These are phyloP conservation scores for Ricinus communis DNA, from an alignment of 345 rosid species.

Conservation along the genomic window DNA sequence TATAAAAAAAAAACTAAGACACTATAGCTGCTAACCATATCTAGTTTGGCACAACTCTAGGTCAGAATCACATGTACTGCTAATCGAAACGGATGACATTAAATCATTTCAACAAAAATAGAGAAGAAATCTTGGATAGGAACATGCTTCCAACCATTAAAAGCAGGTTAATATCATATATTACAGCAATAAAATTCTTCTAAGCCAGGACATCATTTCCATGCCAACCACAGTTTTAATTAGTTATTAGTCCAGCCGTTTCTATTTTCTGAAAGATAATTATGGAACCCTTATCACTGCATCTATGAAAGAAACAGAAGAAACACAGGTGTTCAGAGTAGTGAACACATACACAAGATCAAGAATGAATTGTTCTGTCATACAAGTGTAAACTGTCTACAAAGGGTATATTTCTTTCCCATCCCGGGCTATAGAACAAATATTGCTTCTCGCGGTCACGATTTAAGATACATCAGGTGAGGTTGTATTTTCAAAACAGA, in stretches of 20 bases:
- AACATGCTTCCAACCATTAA: not conserved
- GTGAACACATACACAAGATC: not conserved
- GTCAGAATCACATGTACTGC: too few species aligned
- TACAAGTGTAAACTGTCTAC: conserved; percentile 17
- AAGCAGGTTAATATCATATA: not conserved
- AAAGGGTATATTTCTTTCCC: conserved; percentile 18
- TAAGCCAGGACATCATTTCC: not conserved
- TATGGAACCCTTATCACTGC: not conserved
- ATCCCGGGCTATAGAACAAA: conserved; percentile 17
- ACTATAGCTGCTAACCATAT: too few species aligned
- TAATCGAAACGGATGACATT: too few species aligned
- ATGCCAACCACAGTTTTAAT: not conserved
- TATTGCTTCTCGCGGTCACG: conserved; percentile 1
- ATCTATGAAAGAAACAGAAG: not conserved
- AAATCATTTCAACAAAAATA: too few species aligned
- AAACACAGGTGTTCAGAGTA: not conserved
- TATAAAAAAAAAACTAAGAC: too few species aligned
- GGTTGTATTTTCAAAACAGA: conserved; percentile 16
- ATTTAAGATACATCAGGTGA: conserved; percentile 11
- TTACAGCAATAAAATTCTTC: not conserved
- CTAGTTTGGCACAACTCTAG: too few species aligned
- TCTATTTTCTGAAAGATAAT: too few species aligned
- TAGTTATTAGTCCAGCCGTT: not conserved
- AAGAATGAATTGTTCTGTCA: not conserved
- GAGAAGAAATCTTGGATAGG: too few species aligned